A percentile compares a stretch with the other conserved stretches of the same genome.
Evolutionary conservation across 805 yeast genomes (phyloP).

Genomic region (Wickerhamomyces chambardii): DNA sequence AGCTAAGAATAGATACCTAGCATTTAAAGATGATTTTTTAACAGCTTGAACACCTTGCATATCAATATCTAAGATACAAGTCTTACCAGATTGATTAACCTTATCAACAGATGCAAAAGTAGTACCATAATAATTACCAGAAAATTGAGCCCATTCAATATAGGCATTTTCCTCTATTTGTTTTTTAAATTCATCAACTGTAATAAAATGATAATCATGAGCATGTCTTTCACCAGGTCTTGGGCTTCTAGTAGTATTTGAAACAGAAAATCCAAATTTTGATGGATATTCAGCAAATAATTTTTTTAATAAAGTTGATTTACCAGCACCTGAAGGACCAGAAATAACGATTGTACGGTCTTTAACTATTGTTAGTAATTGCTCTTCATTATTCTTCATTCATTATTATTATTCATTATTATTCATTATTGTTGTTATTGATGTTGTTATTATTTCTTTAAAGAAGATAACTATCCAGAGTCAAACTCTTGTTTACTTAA

Average conservation of each 20-base stretch:
- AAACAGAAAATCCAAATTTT: slow-evolving; percentile 88
- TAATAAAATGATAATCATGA: slow-evolving; percentile 78
- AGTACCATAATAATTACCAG: slow-evolving; percentile 97
- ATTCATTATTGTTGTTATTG: too few species aligned
- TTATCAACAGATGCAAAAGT: slow-evolving; percentile 74
- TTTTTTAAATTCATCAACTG: slow-evolving; percentile 71
- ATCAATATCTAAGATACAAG: slow-evolving; percentile 93
- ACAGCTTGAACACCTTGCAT: slow-evolving; percentile 98
- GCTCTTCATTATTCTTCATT: too few species aligned
- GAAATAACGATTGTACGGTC: slow-evolving; percentile 88
- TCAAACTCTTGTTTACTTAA: too few species aligned
- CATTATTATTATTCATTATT: too few species aligned
- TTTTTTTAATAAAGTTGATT: slow-evolving; percentile 86
- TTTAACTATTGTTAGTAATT: slow-evolving; percentile 14
- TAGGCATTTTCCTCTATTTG: slow-evolving; percentile 70
- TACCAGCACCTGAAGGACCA: slow-evolving; percentile 96
- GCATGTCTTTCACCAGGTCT: slow-evolving; percentile 90
- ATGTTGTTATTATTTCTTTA: too few species aligned
- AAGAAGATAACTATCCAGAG: too few species aligned
- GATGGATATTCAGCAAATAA: slow-evolving; percentile 86
- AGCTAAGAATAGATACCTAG: slow-evolving; percentile 78
- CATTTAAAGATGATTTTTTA: slow-evolving; percentile 72
- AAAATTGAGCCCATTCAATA: slow-evolving; percentile 97
- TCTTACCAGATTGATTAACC: slow-evolving; percentile 46
- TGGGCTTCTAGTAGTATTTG: slow-evolving; percentile 88